Evolutionary conservation across 257 asterid genomes (phyloP), one percentile per base, ranked within the genome.

Genomic region (Ilex aquifolium): DNA sequence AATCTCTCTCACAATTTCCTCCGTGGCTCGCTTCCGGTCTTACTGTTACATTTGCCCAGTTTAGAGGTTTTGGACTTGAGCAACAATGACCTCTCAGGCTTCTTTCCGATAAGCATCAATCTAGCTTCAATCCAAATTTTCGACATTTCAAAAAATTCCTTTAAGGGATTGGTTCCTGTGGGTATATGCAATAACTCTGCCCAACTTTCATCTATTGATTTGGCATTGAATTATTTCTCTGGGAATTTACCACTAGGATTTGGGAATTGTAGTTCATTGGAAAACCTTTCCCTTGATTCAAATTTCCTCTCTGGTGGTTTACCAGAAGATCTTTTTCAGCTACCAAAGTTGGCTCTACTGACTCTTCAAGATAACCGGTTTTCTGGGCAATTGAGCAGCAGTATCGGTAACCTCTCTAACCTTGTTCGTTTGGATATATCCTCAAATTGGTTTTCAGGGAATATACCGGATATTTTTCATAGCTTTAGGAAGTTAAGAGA

Each of bases 21-120:
- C 13, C 60, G 53, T 64, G 91, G 91, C 69, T 31, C 80, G 8
- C 61, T 90, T 31, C 95, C 95, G n/a, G 56, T 52, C 12, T 73
- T 83, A 14, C 69, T 90, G 54, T 50, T 85, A 42, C 85, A 75
- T 62, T 64, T 87, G 81, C 88, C 85, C 16, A 15, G 63, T 2
- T 67, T 90, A 15, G 83, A 84, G 57, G 69, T 69, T 51, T 61
- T 90, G 32, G 95, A 90, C 74, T 69, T 90, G 79, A 80, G 94
- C 78, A 60, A 60, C 21, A 87, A 87, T 44, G 73, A 49, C 0
- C 62, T 90, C 67, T 65, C 71, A 51, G 95, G 90, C 3, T 17
- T 32, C 31, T 79, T 90, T 56, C 80, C 84, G 12, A 36, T 31
- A 61, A 73, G 65, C 62, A 65, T 68, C 8, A 70, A 78, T 71